phyloP scores from a whole-genome alignment of 371 early-diverging fungal species.

The Apophysomyces variabilis region DNA sequence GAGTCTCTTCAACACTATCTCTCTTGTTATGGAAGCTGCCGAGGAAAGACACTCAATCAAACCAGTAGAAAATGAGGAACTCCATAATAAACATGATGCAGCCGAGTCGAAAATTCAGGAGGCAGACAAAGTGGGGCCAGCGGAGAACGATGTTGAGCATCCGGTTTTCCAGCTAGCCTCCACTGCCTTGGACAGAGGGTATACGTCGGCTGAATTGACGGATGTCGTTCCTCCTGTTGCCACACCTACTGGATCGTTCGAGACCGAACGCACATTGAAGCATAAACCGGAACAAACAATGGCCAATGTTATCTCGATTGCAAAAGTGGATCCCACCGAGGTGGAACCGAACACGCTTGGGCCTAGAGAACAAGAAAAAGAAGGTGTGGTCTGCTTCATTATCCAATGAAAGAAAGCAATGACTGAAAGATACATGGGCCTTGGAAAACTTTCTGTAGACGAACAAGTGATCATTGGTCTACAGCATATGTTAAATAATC shows the following conservation, averaged over 20 bases:
- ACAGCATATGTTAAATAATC: conserved; percentile 44
- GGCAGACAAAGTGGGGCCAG: background rate
- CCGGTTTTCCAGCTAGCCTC: conserved; percentile 24
- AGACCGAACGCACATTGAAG: conserved; percentile 1
- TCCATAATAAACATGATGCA: background rate
- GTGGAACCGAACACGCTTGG: conserved; percentile 44
- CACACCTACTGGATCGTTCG: background rate
- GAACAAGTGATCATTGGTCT: conserved; percentile 24
- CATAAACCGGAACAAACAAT: conserved; percentile 18
- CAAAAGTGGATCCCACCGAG: conserved; percentile 25
- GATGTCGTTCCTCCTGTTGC: conserved; percentile 17
- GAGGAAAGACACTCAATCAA: background rate
- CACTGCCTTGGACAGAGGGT: conserved; percentile 14
- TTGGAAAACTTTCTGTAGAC: background rate
- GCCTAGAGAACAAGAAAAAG: conserved; percentile 57
- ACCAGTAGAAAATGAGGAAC: background rate
- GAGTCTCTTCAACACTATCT: background rate
- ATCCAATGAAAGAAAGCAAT: background rate
- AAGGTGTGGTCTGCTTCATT: conserved; percentile 27
- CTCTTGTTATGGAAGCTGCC: background rate
- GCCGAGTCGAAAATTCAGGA: background rate
- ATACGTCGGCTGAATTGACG: conserved; percentile 12
- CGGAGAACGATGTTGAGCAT: conserved; percentile 20
- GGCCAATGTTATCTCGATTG: conserved; percentile 25
- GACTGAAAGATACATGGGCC: conserved; percentile 28